Evolutionary conservation across 1,284 basidiomycete species (phyloP).

Genomic region (Rhizoctonia solani): DNA sequence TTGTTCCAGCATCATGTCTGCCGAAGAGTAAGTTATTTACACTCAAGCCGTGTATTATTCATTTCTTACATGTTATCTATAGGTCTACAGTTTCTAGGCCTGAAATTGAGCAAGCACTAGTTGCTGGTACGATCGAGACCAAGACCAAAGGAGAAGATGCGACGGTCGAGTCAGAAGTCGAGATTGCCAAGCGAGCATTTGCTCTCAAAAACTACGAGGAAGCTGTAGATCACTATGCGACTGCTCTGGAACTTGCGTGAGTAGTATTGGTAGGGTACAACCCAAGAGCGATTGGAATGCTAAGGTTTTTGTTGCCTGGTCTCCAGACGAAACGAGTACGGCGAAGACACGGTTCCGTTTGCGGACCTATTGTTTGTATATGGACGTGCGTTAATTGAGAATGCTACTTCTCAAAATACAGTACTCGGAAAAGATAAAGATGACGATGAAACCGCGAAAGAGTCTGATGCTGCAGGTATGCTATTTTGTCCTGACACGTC

Average conservation of each 20-base stretch:
- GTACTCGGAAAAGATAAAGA: slow-evolving; percentile 79
- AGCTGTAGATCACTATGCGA: slow-evolving; percentile 81
- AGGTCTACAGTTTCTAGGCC: neutral
- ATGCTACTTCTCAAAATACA: slow-evolving; percentile 76
- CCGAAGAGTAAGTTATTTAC: slow-evolving; percentile 9
- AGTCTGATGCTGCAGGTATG: slow-evolving; percentile 1
- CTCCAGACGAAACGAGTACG: slow-evolving; percentile 67
- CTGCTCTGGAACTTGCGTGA: slow-evolving; percentile 80
- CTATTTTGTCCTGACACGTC: slow-evolving; percentile 9
- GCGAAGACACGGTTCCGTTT: slow-evolving; percentile 73
- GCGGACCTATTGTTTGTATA: slow-evolving; percentile 86
- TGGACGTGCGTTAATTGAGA: slow-evolving; percentile 84
- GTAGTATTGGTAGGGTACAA: slow-evolving; percentile 40
- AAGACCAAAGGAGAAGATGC: slow-evolving; percentile 11
- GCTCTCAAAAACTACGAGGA: slow-evolving; percentile 86
- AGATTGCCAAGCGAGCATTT: slow-evolving; percentile 82
- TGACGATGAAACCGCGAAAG: slow-evolving; percentile 49
- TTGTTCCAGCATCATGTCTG: slow-evolving; percentile 4
- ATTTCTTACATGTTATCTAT: neutral
- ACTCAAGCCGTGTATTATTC: no score
- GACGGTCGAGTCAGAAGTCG: slow-evolving; percentile 62
- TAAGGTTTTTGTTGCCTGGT: slow-evolving; percentile 41
- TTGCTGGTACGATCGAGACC: neutral
- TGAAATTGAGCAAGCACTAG: neutral
- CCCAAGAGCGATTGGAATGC: neutral